These are phyloP conservation scores for Sporothrix mexicana DNA, from an alignment of 2,329 filamentous ascomycete genomes.

Conservation along the genomic window DNA sequence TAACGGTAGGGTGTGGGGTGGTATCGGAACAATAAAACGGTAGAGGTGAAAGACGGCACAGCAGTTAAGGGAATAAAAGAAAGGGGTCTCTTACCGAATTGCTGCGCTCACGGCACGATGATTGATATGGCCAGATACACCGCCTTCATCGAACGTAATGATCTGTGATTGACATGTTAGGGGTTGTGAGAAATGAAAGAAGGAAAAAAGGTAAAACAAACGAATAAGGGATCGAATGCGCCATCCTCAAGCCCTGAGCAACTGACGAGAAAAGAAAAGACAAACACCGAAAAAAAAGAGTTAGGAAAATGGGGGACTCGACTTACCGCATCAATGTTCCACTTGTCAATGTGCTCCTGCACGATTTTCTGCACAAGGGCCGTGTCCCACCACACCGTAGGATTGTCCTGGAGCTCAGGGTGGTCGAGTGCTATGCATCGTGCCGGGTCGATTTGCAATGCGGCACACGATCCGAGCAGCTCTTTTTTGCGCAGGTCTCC, in stretches of 20 bases:
- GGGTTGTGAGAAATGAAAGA: background rate
- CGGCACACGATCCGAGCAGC: conserved; percentile 18
- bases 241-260: background rate
- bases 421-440: conserved; percentile 27
- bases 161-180: conserved; percentile 15
- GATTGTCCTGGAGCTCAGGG: conserved; percentile 27
- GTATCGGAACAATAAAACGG: background rate
- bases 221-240: background rate
- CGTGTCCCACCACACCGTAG: conserved; percentile 28
- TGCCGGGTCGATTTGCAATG: conserved; percentile 24
- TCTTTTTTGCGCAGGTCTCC: conserved; percentile 28
- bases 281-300: background rate
- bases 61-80: background rate
- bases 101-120: conserved; percentile 32
- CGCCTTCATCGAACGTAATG: conserved; percentile 28
- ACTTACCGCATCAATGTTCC: conserved; percentile 29
- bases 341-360: conserved; percentile 26
- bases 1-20: background rate
- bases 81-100: conserved; percentile 7
- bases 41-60: background rate
- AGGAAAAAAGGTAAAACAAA: background rate
- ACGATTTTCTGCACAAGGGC: conserved; percentile 18
- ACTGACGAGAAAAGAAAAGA: background rate
- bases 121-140: conserved; percentile 31
- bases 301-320: too few species aligned